Evolutionary conservation across 2,329 filamentous ascomycete genomes (phyloP).

Genomic region (Lachnellula cervina): DNA sequence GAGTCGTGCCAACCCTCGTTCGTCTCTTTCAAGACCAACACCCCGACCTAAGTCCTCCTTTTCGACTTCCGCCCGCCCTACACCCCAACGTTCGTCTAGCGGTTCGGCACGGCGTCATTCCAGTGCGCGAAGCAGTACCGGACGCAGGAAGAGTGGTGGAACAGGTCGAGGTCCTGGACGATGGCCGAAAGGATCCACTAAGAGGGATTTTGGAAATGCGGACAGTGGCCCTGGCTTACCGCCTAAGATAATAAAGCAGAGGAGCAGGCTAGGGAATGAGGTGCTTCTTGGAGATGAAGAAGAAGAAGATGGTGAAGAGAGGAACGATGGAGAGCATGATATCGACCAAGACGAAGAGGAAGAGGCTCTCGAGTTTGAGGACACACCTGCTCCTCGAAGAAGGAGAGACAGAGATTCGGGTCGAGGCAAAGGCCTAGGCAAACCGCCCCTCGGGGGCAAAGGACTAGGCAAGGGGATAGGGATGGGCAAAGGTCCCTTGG

Average conservation of each 20-base stretch:
- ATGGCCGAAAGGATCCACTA: constrained; percentile 65
- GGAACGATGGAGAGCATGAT: constrained; percentile 14
- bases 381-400: constrained; percentile 18
- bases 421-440: constrained; percentile 26
- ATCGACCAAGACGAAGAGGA: constrained; percentile 21
- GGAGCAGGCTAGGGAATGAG: constrained; percentile 30
- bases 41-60: constrained; percentile 19
- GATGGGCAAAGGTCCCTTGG: constrained; percentile 15
- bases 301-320: constrained; percentile 18
- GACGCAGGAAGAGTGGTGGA: constrained; percentile 54
- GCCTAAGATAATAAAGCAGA: constrained; percentile 37
- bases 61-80: constrained; percentile 17
- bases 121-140: constrained; percentile 31
- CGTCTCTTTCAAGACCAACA: constrained; percentile 20
- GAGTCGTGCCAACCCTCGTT: constrained; percentile 36
- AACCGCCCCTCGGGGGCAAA: constrained; percentile 21
- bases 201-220: constrained; percentile 62
- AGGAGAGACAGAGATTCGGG: constrained; percentile 16
- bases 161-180: constrained; percentile 61
- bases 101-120: constrained; percentile 22
- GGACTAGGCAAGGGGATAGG: constrained; percentile 16
- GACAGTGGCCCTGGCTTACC: constrained; percentile 60
- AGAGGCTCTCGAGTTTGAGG: constrained; percentile 28
- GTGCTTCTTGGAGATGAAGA: constrained; percentile 29
- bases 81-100: constrained; percentile 21